Base-by-base conservation (phyloP, 345 rosid genomes). In the Populus alba region DNA sequence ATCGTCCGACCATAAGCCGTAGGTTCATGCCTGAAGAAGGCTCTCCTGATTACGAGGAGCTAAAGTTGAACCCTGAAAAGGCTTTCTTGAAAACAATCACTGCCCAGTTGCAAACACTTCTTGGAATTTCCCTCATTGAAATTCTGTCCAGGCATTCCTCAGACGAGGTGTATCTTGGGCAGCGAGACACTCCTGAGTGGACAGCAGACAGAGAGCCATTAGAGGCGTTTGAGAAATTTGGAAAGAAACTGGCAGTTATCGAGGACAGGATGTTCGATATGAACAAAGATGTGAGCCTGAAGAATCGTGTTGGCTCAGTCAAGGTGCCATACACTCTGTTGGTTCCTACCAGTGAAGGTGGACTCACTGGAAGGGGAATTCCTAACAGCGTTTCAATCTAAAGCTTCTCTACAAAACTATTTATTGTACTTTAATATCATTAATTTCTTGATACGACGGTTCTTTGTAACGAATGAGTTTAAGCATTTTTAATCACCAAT, bases 151-250 rank as follows among this genome's bases (percentile, higher is more conserved):
- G 77, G 80, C 90, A 87, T 73, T 72, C 90, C 2, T 69, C 85
- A 5, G 90, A 87, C 7, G 90, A 85, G 77, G 82, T 85, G 20
- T 87, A 85, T 23, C 81, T 87, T 1, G 90, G 90, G 25, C 83
- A 83, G 78, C 73, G 88, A n/a, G 71, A 33, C 70, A 80, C 72
- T n/a, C 78, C 81, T 0, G 83, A 83, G n/a, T 86, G 88, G 88
- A 86, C 88, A 1, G 41, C 72, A 3, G 86, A 86, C 37, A 17
- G 25, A 4, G 43, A 22, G 55, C 73, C 88, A 0, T 12, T 77
- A 22, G 35, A 77, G 37, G 88, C 86, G 6, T 83, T 86, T 39
- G 74, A 83, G 67, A 79, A 25, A 71, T 86, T 86, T 20, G 83
- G 81, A 1, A 79, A 72, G 80, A 81, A 73, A 67, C 22, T 86